Evolutionary conservation across 495 filamentous ascomycete species (phyloP), one percentile per base, ranked within the genome.

Genomic region (Podospora appendiculata): DNA sequence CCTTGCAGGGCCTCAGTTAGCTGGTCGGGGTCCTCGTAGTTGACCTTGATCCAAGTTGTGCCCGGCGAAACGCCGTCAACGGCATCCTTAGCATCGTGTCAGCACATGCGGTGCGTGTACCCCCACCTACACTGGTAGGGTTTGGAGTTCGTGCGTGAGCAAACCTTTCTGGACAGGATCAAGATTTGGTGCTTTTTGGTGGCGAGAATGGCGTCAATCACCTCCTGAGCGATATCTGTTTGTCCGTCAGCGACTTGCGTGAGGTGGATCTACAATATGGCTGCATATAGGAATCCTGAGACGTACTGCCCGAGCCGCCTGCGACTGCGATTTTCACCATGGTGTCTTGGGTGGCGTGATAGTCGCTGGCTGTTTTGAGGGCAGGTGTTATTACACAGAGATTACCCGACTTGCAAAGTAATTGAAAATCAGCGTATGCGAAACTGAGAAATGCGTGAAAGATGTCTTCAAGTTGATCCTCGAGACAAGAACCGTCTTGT

Each of bases 311-410:
- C 18, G 75, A 70, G 52, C 73, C 78, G 40, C 79, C 80, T 11
- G 78, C 79, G 14, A 82, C 48, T 7, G 72, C 77, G 43, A 84
- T 70, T 25, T 76, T 79, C 51, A 79, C 79, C 79, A 81, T 82
- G 34, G 14, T 45, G 36, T 11, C 13, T 38, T 38, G 9, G 36
- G 13, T 38, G 9, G 36, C 36, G 36, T 38, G 36, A 38, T 38
- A 38, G 36, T 5, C 5, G 5, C 25, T 5, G 25, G 2, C 5
- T 25, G 25, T 25, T 25, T 2, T 25, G 25, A 25, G 25, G 25
- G n/a, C n/a, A n/a, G n/a, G n/a, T n/a, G n/a, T n/a, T n/a, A n/a
- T n/a, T n/a, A n/a, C n/a, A n/a, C n/a, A n/a, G n/a, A n/a, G n/a
- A n/a, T n/a, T n/a, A n/a, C n/a, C n/a, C n/a, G n/a, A n/a, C n/a